Conservation (phyloP, 1,139 yeast species). For the Petasospora rhodanensis region DNA sequence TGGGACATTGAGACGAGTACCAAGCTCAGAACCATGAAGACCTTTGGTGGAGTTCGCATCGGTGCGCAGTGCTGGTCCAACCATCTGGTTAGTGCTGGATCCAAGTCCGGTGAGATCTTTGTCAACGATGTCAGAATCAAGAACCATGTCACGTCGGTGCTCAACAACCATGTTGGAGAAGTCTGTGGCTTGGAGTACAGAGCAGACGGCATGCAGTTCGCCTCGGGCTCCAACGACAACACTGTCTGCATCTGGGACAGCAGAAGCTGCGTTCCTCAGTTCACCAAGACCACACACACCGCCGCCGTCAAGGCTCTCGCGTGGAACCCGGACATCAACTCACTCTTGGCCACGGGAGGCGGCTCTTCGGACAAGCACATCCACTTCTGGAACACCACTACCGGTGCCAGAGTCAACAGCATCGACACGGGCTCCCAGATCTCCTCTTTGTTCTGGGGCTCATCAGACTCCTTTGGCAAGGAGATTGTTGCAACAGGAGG, state of each 20-base stretch:
- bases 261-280: slow-evolving; percentile 69
- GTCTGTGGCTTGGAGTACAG: slow-evolving; percentile 92
- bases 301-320: slow-evolving; percentile 96
- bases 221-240: slow-evolving; percentile 94
- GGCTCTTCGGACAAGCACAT: slow-evolving; percentile 88
- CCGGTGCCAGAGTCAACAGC: slow-evolving; percentile 82
- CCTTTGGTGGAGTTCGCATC: slow-evolving; percentile 67
- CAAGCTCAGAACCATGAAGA: slow-evolving; percentile 72
- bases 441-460: slow-evolving; percentile 89
- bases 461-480: slow-evolving; percentile 61
- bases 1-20: slow-evolving; percentile 87
- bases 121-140: slow-evolving; percentile 93
- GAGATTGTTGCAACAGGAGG: slow-evolving; percentile 96
- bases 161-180: slow-evolving; percentile 76
- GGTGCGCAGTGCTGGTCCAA: slow-evolving; percentile 86
- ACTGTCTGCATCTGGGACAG: slow-evolving; percentile 94
- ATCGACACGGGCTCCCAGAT: slow-evolving; percentile 94
- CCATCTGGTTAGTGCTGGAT: slow-evolving; percentile 78
- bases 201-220: slow-evolving; percentile 77
- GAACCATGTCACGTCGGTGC: slow-evolving; percentile 59
- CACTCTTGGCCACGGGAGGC: slow-evolving; percentile 91
- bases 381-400: slow-evolving; percentile 93
- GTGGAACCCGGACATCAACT: slow-evolving; percentile 89
- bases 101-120: slow-evolving; percentile 77
- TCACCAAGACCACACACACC: slow-evolving; percentile 72